Conservation (phyloP, 1,284 basidiomycete genomes). For the Cutaneotrichosporon arboriforme region DNA sequence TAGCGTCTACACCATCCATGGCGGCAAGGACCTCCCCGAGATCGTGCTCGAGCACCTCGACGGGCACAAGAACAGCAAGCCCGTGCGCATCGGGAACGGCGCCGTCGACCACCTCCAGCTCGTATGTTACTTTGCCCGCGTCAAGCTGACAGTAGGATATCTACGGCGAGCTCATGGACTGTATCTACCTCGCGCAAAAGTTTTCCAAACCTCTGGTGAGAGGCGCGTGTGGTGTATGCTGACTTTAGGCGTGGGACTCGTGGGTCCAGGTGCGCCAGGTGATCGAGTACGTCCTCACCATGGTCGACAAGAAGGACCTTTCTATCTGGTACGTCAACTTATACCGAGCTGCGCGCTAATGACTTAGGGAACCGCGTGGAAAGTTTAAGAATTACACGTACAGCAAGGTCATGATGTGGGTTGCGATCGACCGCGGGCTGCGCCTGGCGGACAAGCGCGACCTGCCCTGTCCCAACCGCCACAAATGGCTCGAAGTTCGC, state of each 20-base stretch:
- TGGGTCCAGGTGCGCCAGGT: conserved; percentile 54
- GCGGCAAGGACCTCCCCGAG: conserved; percentile 74
- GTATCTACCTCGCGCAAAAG: conserved; percentile 89
- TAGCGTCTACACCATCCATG: conserved; percentile 50
- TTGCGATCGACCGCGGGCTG: conserved; percentile 83
- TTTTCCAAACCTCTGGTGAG: conserved; percentile 54
- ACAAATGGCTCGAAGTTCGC: conserved; percentile 66
- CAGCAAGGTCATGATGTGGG: conserved; percentile 91
- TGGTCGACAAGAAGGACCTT: conserved; percentile 41
- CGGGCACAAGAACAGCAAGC: conserved; percentile 68
- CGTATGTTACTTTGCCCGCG: conserved; percentile 49
- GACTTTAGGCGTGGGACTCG: conserved; percentile 59
- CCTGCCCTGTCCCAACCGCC: conserved; percentile 49
- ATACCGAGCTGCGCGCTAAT: no score
- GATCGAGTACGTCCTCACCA: conserved; percentile 46
- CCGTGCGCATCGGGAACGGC: conserved; percentile 72
- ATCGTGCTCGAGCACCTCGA: conserved; percentile 74
- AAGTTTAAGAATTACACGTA: conserved; percentile 79
- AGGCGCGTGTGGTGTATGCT: conserved; percentile 19
- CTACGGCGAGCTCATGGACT: conserved; percentile 84
- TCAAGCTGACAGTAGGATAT: conserved; percentile 63
- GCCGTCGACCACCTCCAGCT: conserved; percentile 83
- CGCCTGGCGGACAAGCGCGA: conserved; percentile 83
- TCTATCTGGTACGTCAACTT: conserved; percentile 62
- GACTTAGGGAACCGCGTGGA: conserved; percentile 84